Conservation (phyloP, 768 basidiomycete species). For the Lactifluus pinguis region DNA sequence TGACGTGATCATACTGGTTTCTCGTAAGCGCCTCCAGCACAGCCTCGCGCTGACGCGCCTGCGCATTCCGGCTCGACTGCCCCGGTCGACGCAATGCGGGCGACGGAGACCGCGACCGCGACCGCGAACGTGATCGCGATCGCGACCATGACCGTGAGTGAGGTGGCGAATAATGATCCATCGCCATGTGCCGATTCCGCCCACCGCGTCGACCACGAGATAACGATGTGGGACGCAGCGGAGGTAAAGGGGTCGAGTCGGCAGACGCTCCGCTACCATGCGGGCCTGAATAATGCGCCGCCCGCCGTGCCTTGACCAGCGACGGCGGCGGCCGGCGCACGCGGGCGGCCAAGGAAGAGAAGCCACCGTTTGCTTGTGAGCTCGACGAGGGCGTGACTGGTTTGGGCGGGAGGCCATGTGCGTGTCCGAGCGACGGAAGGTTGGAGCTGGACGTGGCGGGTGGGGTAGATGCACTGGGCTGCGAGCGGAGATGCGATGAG, state of each 20-base stretch:
- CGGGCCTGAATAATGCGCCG: neutral
- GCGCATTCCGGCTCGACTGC: conserved; percentile 24
- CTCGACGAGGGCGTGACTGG: conserved; percentile 16
- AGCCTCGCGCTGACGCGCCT: conserved; percentile 27
- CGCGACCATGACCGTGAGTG: conserved; percentile 16
- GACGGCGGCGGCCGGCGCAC: conserved; percentile 17
- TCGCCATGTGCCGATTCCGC: conserved; percentile 3
- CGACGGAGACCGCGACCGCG: conserved; percentile 32
- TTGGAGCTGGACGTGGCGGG: conserved; percentile 1
- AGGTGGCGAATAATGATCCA: conserved; percentile 18
- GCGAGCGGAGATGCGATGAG: conserved; percentile 14
- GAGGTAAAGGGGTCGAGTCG: conserved; percentile 7
- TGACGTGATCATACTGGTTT: conserved; percentile 62
- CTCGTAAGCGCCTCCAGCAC: conserved; percentile 44
- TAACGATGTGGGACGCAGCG: neutral
- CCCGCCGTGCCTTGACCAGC: conserved; percentile 16
- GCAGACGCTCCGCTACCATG: conserved; percentile 1
- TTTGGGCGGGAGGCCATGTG: conserved; percentile 15
- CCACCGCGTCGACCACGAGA: conserved; percentile 13
- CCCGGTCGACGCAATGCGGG: conserved; percentile 35
- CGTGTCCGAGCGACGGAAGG: neutral
- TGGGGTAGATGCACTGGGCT: conserved; percentile 6
- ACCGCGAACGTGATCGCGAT: neutral
- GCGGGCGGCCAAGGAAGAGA: conserved; percentile 16
- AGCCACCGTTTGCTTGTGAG: conserved; percentile 8